A percentile compares a stretch with the other conserved stretches of the same genome.
Conservation (phyloP, 768 basidiomycete genomes). For the Macrocybe gigantea region DNA sequence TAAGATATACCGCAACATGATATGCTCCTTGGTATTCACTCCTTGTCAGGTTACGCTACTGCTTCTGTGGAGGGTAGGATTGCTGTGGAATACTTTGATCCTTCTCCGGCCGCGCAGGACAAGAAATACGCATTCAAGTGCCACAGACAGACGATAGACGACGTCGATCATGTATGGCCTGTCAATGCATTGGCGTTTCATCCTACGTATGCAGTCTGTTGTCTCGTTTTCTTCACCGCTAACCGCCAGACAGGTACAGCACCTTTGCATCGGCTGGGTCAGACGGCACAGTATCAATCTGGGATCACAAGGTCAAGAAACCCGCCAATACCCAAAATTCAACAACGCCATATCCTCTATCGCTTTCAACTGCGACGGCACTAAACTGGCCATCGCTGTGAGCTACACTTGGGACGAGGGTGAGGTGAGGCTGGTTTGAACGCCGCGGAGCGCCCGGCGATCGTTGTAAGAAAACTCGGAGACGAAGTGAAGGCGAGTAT, state of each 20-base stretch:
- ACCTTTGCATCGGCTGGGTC: slow-evolving; percentile 96
- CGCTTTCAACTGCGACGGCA: slow-evolving; percentile 80
- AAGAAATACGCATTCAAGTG: slow-evolving; percentile 96
- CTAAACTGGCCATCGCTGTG: slow-evolving; percentile 74
- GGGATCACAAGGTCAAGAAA: slow-evolving; percentile 98
- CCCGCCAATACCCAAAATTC: slow-evolving; percentile 84
- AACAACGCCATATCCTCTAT: slow-evolving; percentile 68
- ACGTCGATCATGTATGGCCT: slow-evolving; percentile 94
- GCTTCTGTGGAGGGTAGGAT: slow-evolving; percentile 95
- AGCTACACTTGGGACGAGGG: slow-evolving; percentile 92
- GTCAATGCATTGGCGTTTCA: slow-evolving; percentile 96
- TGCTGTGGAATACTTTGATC: slow-evolving; percentile 95
- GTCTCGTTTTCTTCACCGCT: neutral
- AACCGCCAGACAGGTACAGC: slow-evolving; percentile 52
- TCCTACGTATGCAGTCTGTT: slow-evolving; percentile 49
- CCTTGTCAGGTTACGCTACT: slow-evolving; percentile 73
- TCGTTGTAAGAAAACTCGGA: slow-evolving; percentile 59
- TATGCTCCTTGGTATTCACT: neutral
- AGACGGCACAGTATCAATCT: slow-evolving; percentile 89
- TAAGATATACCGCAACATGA: slow-evolving; percentile 20
- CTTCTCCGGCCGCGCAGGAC: slow-evolving; percentile 68
- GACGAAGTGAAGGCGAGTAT: slow-evolving; percentile 68
- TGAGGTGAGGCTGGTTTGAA: slow-evolving; percentile 72
- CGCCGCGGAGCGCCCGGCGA: slow-evolving; percentile 52
- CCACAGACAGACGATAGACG: slow-evolving; percentile 85